Conservation (phyloP, 768 basidiomycete species). For the Mycena maculata region DNA sequence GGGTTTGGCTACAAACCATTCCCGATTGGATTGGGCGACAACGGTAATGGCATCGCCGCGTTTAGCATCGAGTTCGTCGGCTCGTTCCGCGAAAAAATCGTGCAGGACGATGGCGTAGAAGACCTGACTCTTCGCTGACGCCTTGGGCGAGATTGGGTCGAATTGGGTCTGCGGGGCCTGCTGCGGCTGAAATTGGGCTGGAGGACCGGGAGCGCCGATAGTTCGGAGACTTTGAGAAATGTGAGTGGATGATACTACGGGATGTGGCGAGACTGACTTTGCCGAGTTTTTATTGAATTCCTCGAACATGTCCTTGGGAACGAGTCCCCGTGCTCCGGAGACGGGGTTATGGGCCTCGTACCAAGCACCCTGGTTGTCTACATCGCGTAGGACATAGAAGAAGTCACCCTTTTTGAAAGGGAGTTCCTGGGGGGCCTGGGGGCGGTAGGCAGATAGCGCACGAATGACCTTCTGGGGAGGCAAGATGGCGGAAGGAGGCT, state of each 20-base stretch:
- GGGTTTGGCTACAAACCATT: conserved; percentile 99
- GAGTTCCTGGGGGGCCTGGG: conserved; percentile 85
- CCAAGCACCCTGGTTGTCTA: conserved; percentile 68
- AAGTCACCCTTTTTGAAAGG: conserved; percentile 96
- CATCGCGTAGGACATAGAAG: conserved; percentile 92
- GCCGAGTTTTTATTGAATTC: conserved; percentile 82
- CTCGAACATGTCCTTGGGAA: conserved; percentile 89
- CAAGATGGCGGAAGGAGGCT: conserved; percentile 74
- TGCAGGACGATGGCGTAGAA: conserved; percentile 97
- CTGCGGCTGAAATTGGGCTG: conserved; percentile 37
- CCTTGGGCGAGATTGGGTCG: conserved; percentile 41
- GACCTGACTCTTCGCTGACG: conserved; percentile 63
- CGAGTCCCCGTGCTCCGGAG: conserved; percentile 90
- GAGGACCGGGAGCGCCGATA: conserved; percentile 16
- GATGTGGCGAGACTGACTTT: conserved; percentile 58
- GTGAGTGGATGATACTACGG: conserved; percentile 25
- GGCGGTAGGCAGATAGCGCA: conserved; percentile 74
- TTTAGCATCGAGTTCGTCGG: conserved; percentile 96
- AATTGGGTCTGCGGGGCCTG: conserved; percentile 37
- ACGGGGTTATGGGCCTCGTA: conserved; percentile 97
- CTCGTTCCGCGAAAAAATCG: conserved; percentile 94
- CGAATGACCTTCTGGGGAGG: conserved; percentile 97
- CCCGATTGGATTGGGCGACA: conserved; percentile 99
- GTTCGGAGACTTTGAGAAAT: conserved; percentile 24
- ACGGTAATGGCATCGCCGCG: conserved; percentile 95